Percentiles rank a stretch among this genome's conserved stretches.
phyloP scores from a whole-genome alignment of 257 asterid species.

The Coffea eugenioides region DNA sequence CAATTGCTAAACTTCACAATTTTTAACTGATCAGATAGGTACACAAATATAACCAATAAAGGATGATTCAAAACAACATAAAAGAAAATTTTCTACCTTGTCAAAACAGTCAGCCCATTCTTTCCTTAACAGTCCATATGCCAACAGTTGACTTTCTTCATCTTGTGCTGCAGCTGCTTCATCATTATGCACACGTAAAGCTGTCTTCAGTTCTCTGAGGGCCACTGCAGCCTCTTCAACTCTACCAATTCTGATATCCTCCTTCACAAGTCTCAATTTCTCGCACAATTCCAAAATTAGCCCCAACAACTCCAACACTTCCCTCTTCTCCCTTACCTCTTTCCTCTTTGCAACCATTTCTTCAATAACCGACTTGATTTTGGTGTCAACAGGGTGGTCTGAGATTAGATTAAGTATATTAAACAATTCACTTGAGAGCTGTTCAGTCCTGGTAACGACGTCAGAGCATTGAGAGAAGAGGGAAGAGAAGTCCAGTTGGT shows the following conservation, averaged over 20 bases:
- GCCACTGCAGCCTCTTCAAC: constrained; percentile 71
- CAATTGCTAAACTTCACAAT: not conserved
- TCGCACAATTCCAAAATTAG: constrained; percentile 57
- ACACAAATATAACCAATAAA: not conserved
- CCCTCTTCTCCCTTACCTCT: constrained; percentile 69
- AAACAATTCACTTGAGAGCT: constrained; percentile 35
- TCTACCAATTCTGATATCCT: constrained; percentile 47
- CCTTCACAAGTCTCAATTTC: constrained; percentile 46
- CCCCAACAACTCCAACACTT: constrained; percentile 50
- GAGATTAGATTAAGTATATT: constrained; percentile 52
- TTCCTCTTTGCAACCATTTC: constrained; percentile 62
- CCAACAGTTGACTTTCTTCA: constrained; percentile 48
- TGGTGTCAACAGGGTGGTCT: constrained; percentile 61
- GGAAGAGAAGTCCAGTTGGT: constrained; percentile 66
- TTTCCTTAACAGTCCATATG: constrained; percentile 56
- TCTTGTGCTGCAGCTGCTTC: constrained; percentile 30
- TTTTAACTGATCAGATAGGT: not conserved
- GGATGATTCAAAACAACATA: not conserved
- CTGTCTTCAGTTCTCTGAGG: constrained; percentile 60
- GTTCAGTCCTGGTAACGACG: constrained; percentile 61
- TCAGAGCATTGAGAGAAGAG: constrained; percentile 75
- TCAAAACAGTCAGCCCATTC: constrained; percentile 78
- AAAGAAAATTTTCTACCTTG: constrained; percentile 43
- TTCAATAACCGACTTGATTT: constrained; percentile 42
- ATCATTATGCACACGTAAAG: constrained; percentile 51